Percentiles rank a stretch among this genome's conserved stretches.
Evolutionary conservation across 2,329 filamentous ascomycete species (phyloP).

Genomic region (Cordyceps fumosorosea): DNA sequence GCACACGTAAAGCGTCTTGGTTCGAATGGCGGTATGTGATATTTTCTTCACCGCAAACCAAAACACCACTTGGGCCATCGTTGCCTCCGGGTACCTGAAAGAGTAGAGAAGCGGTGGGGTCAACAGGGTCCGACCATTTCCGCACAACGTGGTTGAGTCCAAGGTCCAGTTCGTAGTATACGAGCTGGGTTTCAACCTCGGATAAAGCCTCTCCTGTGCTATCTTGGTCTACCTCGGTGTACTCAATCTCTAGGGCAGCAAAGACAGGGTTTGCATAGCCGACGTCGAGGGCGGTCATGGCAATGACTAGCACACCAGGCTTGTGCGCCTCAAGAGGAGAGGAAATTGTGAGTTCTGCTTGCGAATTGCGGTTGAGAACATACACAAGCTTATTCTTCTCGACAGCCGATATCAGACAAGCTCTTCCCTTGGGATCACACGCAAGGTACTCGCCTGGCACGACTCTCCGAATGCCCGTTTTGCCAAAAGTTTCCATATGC

Average conservation of each 20-base stretch:
- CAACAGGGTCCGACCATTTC: slow-evolving; percentile 92
- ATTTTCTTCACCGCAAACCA: slow-evolving; percentile 90
- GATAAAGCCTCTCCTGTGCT: slow-evolving; percentile 74
- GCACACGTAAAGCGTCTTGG: slow-evolving; percentile 79
- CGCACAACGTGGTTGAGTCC: slow-evolving; percentile 95
- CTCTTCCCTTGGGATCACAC: slow-evolving; percentile 90
- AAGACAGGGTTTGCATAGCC: slow-evolving; percentile 97
- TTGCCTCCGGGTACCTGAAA: slow-evolving; percentile 94
- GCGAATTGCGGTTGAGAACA: slow-evolving; percentile 89
- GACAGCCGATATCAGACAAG: slow-evolving; percentile 85
- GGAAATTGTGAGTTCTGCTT: slow-evolving; percentile 92
- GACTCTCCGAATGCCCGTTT: slow-evolving; percentile 88
- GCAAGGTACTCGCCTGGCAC: slow-evolving; percentile 95
- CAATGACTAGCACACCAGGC: slow-evolving; percentile 82
- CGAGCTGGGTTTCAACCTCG: slow-evolving; percentile 80
- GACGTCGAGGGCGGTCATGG: slow-evolving; percentile 82
- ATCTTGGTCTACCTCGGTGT: slow-evolving; percentile 85
- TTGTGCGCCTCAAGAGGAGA: slow-evolving; percentile 96
- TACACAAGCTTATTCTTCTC: slow-evolving; percentile 99
- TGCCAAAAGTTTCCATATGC: slow-evolving; percentile 96
- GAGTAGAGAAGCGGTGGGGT: slow-evolving; percentile 79
- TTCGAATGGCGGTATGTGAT: slow-evolving; percentile 98
- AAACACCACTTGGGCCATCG: slow-evolving; percentile 88
- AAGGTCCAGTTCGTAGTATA: slow-evolving; percentile 96
- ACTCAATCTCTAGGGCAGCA: slow-evolving; percentile 89